Percentiles rank a stretch among this genome's conserved stretches.
phyloP scores from a whole-genome alignment of 2,329 filamentous ascomycete genomes.

The Xylariales sp. region DNA sequence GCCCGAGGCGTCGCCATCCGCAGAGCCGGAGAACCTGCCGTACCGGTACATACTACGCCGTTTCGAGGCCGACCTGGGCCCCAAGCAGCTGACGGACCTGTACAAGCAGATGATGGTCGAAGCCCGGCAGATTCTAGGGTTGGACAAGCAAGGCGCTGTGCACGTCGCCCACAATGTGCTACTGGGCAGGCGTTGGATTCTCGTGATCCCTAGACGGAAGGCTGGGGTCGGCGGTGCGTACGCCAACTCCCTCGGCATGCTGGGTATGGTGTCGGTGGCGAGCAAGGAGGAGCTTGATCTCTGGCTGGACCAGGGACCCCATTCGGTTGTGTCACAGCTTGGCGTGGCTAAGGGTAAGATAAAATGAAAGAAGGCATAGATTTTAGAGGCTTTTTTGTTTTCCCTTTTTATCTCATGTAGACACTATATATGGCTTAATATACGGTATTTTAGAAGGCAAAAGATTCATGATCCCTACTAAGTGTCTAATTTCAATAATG shows the following conservation, averaged over 20 bases:
- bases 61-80: conserved; percentile 21
- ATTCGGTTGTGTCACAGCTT: conserved; percentile 28
- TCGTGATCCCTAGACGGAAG: conserved; percentile 40
- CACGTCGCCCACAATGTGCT: conserved; percentile 40
- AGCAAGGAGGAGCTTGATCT: conserved; percentile 26
- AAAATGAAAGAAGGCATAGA: neutral
- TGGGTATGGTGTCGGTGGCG: conserved; percentile 36
- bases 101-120: conserved; percentile 22
- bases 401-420: neutral
- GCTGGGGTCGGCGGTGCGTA: conserved; percentile 29
- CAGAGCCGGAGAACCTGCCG: conserved; percentile 19
- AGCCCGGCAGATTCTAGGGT: conserved; percentile 10
- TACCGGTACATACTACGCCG: conserved; percentile 28
- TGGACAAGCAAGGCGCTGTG: conserved; percentile 6
- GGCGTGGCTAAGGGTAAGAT: conserved; percentile 26
- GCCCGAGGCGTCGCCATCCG: conserved; percentile 14
- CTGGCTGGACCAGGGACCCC: conserved; percentile 32
- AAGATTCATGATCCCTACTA: too few relatives aligned
- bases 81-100: conserved; percentile 10
- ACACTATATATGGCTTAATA: neutral
- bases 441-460: too few relatives aligned
- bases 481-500: too few relatives aligned
- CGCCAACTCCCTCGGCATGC: conserved; percentile 42
- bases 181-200: conserved; percentile 35
- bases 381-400: neutral